Base-by-base conservation (phyloP, 2,329 filamentous ascomycete species). In the Arthrinium puccinioides region DNA sequence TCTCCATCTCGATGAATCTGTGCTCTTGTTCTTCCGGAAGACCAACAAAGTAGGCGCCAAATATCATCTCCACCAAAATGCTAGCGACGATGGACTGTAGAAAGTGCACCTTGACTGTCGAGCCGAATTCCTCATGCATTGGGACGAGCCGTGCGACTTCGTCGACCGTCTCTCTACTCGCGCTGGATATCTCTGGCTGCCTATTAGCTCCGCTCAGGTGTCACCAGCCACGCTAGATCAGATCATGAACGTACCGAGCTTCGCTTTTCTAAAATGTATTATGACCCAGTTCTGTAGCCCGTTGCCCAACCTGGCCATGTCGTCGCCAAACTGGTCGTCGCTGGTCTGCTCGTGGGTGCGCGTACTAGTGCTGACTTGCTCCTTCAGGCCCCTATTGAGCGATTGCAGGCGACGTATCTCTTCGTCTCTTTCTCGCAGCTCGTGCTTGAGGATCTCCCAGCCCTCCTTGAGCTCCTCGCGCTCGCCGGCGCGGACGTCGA, bases 211-310 rank as follows among this genome's bases (percentile, higher is more conserved):
- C 10, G 14, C 21, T 13, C 8, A 4, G 10, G 14, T 27, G 10
- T 20, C 9, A 34, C 10, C 2, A 15, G n/a, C 19, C 14, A 14
- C 30, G 56, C 65, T 48, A n/a, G n/a, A n/a, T n/a, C n/a, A n/a
- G n/a, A n/a, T n/a, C n/a, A n/a, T n/a, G n/a, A n/a, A n/a, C n/a
- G n/a, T 53, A 73, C 70, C 63, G 32, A 82, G 59, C 59, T 72
- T 82, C 10, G 72, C 68, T 44, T 73, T 74, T 36, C 82, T 69
- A 46, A 83, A 87, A 53, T 83, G 75, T 19, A 74, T 72, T 48
- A 87, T 78, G 4, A 82, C 74, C 82, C 82, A 87, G 49, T 87
- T 85, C 60, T 86, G 81, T 47, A 85, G 59, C 18, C 80, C 74
- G 49, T 85, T 82, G 15, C 75, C 74, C 32, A 87, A 55, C 40